Base-by-base conservation (phyloP, 176 grass and related monocot species). In the Carex parvula region DNA sequence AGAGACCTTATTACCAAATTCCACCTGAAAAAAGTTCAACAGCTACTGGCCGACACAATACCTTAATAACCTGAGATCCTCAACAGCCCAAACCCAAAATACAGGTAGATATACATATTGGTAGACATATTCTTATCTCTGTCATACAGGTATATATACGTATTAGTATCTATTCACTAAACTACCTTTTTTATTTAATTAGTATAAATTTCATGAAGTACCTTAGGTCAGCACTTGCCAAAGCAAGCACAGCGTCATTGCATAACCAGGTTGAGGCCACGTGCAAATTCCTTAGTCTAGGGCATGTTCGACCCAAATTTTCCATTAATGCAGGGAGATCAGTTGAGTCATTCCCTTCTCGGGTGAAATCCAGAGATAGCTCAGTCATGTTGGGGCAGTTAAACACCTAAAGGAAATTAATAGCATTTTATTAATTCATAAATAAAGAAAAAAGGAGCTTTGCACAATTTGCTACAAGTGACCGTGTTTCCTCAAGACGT, bases 321-420 rank as follows among this genome's bases (percentile, higher is more conserved):
- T 95, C 89, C 88, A 95, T 89, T 76, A 99, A 70, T 68, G 80
- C 84, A 83, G 86, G 61, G 55, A 99, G 88, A 85, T 99, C 88
- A 0, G 91, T 95, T 46, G 91, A 90, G 81, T 98, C 88, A 67
- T 90, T 92, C 84, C 93, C 86, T 88, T 91, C 87, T 79, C 78
- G 71, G 26, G 64, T 39, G 83, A 99, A 99, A 54, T 73, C 76
- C 68, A 99, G 76, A 50, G 91, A 93, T 30, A 99, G 72, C 29
- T 94, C 91, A 21, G 75, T 94, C 87, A 99, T 80, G 80, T 93
- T 95, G 57, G 89, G 90, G 71, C 93, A 99, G 84, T 95, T 99
- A 32, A 99, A 86, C 77, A 89, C 89, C 96, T 95, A 60, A 52
- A 88, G 78, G 70, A 89, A 90, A 70, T 33, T 56, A 72, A 70